Evolutionary conservation across 805 yeast species (phyloP), one percentile per base, ranked within the genome.

Genomic region (Maudiozyma turicensis): DNA sequence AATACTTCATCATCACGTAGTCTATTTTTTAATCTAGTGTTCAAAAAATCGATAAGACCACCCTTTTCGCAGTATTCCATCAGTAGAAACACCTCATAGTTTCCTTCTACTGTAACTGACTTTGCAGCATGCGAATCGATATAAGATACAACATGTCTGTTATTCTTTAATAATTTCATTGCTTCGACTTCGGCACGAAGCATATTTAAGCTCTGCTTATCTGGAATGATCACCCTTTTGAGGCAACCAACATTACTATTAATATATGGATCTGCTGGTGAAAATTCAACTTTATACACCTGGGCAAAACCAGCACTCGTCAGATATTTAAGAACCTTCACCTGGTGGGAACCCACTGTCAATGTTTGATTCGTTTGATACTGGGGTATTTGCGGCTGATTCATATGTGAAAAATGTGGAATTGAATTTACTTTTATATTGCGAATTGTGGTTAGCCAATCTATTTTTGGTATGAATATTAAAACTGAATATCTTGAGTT

Each of bases 251-350:
- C 67, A 50, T 66, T 67, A 45, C 74, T 67, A 14, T 79, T 80
- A n/a, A 76, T 73, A 55, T 73, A 72, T n/a, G 61, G 47, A 50
- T 78, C 77, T 3, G 76, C 72, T 6, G 90, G 89, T 20, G 77
- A 72, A 15, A 85, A 80, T 43, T 76, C 76, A 51, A 88, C 93
- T 29, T 84, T 76, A 65, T 93, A 93, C 7, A 93, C 96, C 64
- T 86, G 95, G 9, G 99, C 98, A 73, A 87, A 93, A 20, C 99
- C 99, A 69, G 91, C 98, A 61, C 84, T 84, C 3, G 95, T 84
- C 34, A 90, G 70, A 69, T 86, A 90, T 54, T 81, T 76, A 53
- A 75, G 72, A 57, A 89, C 77, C 43, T 72, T 69, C n/a, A 81
- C 84, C 45, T 72, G 72, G 66, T 90, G 96, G 3, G 89, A 75